Evolutionary conservation across 2,329 filamentous ascomycete genomes (phyloP).

Genomic region (Sporothrix pallida): DNA sequence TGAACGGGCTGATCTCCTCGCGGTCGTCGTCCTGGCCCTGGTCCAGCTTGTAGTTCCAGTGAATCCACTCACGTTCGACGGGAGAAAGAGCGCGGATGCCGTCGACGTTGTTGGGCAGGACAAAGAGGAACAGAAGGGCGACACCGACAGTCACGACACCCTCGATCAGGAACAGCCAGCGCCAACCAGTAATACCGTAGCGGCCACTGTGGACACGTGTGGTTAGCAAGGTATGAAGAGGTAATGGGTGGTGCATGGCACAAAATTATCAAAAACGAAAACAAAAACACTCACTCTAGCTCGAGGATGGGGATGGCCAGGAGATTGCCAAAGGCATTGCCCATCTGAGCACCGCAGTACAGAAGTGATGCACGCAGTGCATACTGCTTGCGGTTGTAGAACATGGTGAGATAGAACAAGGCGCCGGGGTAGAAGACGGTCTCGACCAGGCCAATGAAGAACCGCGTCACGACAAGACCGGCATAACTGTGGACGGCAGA

Average conservation of each 20-base stretch:
- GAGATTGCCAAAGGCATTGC: constrained; percentile 25
- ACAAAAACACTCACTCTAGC: too few relatives aligned
- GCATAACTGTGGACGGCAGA: background rate
- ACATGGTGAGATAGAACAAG: constrained; percentile 33
- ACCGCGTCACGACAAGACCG: constrained; percentile 36
- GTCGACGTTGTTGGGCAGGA: constrained; percentile 54
- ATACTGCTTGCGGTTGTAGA: constrained; percentile 23
- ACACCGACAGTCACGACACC: constrained; percentile 63
- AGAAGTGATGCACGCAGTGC: constrained; percentile 32
- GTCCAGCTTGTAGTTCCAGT: background rate
- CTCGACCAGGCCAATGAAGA: constrained; percentile 31
- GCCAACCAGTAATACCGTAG: constrained; percentile 52
- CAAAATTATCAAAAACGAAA: too few relatives aligned
- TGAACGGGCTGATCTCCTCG: background rate
- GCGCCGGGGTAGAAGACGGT: constrained; percentile 26
- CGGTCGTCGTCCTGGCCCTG: background rate
- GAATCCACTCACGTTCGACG: background rate
- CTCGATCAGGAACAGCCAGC: constrained; percentile 57
- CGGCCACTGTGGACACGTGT: constrained; percentile 57
- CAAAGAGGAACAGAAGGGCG: constrained; percentile 62
- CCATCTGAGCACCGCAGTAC: background rate
- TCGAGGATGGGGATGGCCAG: too few relatives aligned
- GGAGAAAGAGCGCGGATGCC: background rate
- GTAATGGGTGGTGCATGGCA: constrained; percentile 41
- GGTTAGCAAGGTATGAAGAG: constrained; percentile 54